Evolutionary conservation across 805 yeast genomes (phyloP).

Genomic region (Saturnispora silvae): DNA sequence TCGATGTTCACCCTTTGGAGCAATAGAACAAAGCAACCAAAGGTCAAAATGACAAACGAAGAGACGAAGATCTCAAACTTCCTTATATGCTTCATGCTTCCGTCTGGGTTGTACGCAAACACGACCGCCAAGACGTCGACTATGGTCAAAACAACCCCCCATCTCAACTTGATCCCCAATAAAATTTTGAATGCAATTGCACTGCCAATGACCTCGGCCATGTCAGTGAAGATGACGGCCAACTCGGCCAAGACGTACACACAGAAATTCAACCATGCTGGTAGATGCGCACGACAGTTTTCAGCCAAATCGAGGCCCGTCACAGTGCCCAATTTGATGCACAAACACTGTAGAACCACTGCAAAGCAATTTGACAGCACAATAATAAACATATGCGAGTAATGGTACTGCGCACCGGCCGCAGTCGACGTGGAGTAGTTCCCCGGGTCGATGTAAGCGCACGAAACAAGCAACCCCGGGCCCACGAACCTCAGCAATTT

Average conservation of each 20-base stretch:
- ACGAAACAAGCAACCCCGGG: constrained; percentile 81
- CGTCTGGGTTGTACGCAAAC: constrained; percentile 68
- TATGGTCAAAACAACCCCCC: constrained; percentile 73
- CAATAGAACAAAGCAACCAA: constrained; percentile 64
- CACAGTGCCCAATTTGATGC: constrained; percentile 79
- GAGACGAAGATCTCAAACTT: constrained; percentile 72
- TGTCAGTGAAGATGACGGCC: constrained; percentile 85
- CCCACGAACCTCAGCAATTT: constrained; percentile 68
- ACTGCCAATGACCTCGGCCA: constrained; percentile 92
- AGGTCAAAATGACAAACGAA: constrained; percentile 59
- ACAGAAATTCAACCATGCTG: constrained; percentile 50
- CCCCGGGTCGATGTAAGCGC: constrained; percentile 92
- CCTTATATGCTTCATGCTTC: constrained; percentile 64
- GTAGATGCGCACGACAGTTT: constrained; percentile 65
- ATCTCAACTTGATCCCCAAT: constrained; percentile 58
- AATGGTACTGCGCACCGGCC: constrained; percentile 75
- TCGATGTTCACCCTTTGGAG: constrained; percentile 49
- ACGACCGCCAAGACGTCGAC: constrained; percentile 71
- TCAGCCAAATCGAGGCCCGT: constrained; percentile 86
- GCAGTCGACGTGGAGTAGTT: constrained; percentile 84
- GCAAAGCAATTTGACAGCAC: constrained; percentile 78
- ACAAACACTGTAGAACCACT: constrained; percentile 67
- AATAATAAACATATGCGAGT: constrained; percentile 60
- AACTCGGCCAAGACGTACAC: constrained; percentile 69
- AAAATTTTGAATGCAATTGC: constrained; percentile 77